Evolutionary conservation across 495 filamentous ascomycete genomes (phyloP).

Genomic region (Podospora conica): DNA sequence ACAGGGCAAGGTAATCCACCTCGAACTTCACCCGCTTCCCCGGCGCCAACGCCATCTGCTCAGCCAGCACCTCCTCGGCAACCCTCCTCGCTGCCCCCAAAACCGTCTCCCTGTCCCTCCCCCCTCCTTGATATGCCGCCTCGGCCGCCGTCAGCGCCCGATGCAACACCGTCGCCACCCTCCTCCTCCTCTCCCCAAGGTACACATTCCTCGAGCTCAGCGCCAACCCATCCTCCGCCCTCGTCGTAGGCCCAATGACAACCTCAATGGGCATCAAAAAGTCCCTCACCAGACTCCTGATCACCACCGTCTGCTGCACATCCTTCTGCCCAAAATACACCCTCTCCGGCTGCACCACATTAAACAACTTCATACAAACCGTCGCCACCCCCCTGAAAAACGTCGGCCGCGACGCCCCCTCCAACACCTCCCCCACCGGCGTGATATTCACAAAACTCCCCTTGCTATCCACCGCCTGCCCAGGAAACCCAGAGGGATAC

Average conservation of each 20-base stretch:
- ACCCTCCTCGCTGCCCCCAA: conserved; percentile 58
- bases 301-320: conserved; percentile 89
- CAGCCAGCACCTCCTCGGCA: conserved; percentile 41
- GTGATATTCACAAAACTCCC: conserved; percentile 94
- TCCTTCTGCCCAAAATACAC: conserved; percentile 99
- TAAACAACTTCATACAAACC: conserved; percentile 95
- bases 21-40: conserved; percentile 64
- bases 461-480: conserved; percentile 66
- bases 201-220: conserved; percentile 94
- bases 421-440: conserved; percentile 70
- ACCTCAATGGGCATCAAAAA: conserved; percentile 78
- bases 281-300: conserved; percentile 79
- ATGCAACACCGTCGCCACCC: conserved; percentile 63
- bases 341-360: conserved; percentile 76
- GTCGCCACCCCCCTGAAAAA: conserved; percentile 97
- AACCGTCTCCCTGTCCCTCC: conserved; percentile 53
- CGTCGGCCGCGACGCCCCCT: conserved; percentile 81
- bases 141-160: conserved; percentile 66
- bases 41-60: conserved; percentile 58
- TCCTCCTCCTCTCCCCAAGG: conserved; percentile 66
- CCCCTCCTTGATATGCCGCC: conserved; percentile 48
- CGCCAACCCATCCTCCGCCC: conserved; percentile 84
- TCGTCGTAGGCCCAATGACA: conserved; percentile 61
- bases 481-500: conserved; percentile 79
- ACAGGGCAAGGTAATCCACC: conserved; percentile 84